Evolutionary conservation across 306 rosid species (phyloP), one percentile per base, ranked within the genome.

Genomic region (Glycine tomentella): DNA sequence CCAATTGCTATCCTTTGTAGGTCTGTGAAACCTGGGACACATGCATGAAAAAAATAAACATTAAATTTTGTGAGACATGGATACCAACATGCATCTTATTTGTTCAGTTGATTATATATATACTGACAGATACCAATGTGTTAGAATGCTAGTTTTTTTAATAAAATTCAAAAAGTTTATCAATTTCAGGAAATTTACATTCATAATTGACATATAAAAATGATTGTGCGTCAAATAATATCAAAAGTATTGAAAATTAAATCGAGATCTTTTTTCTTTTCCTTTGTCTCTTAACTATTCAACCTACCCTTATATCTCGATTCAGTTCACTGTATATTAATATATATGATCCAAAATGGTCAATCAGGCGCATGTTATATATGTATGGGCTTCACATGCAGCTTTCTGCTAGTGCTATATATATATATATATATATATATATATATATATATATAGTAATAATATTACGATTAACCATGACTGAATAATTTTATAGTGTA

Each of bases 1-100:
- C 99, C 99, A 38, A 90, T 88, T 61, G 90, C 97, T 1, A 95
- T 95, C 85, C 88, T 89, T 74, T 95, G 97, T 56, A 95, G 88
- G 87, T 72, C 87, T 72, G 86, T 90, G 87, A 93, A 95, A 72
- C 99, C 97, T 95, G 89, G 36, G 56, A 46, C 38, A 76, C 9
- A 17, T 2, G 31, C n/a, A n/a, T n/a, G 13, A 45, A 40, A n/a
- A 51, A 34, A 42, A 61, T 0, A 64, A 2, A 36, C 4, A 53
- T 62, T 61, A 9, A 61, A 25, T 61, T 59, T 59, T 61, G 40
- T 5, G 42, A 25, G n/a, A 61, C 67, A 61, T 20, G 67, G n/a
- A 25, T 10, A 61, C 67, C 38, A 61, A 31, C 42, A 0, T 56
- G 58, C 58, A 53, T 53, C 11, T 7, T 44, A 58, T 52, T 45